phyloP scores from a whole-genome alignment of 805 yeast genomes.

The Suhomyces emberorum region DNA sequence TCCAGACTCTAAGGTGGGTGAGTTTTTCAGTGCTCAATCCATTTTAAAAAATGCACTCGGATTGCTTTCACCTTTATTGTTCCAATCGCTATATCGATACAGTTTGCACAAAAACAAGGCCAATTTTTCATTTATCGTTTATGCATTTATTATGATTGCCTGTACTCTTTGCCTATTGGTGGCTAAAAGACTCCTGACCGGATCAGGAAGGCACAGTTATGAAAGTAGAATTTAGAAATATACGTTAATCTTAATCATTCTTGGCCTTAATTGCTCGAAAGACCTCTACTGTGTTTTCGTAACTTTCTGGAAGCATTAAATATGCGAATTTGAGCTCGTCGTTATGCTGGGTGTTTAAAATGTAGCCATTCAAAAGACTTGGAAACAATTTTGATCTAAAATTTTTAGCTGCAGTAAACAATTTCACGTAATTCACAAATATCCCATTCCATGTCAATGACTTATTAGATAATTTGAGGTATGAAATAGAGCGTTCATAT shows the following conservation, averaged over 20 bases:
- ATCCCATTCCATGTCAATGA: conserved; percentile 37
- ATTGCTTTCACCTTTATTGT: conserved; percentile 46
- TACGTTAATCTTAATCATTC: not conserved
- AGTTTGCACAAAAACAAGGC: not conserved
- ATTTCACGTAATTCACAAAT: conserved; percentile 25
- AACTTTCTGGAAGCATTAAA: conserved; percentile 34
- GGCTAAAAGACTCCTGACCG: conserved; percentile 4
- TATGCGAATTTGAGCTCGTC: conserved; percentile 27
- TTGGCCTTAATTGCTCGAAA: conserved; percentile 18
- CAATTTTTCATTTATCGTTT: conserved; percentile 1
- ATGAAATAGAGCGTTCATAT: conserved; percentile 16
- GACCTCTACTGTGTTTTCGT: conserved; percentile 22
- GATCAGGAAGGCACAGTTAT: not conserved
- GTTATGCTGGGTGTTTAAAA: conserved; percentile 22
- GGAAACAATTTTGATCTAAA: conserved; percentile 20
- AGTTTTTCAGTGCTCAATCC: conserved; percentile 67
- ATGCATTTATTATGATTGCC: not conserved
- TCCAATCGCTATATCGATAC: conserved; percentile 43
- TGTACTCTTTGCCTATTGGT: conserved; percentile 1
- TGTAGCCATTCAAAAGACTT: conserved; percentile 26
- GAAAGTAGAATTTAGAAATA: not conserved
- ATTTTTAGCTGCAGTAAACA: conserved; percentile 28
- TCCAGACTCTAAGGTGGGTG: conserved; percentile 59
- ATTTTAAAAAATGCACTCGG: conserved; percentile 49
- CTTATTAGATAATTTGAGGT: conserved; percentile 32